Evolutionary conservation across 2,329 filamentous ascomycete species (phyloP).

Genomic region (Arachnomyces sp.): DNA sequence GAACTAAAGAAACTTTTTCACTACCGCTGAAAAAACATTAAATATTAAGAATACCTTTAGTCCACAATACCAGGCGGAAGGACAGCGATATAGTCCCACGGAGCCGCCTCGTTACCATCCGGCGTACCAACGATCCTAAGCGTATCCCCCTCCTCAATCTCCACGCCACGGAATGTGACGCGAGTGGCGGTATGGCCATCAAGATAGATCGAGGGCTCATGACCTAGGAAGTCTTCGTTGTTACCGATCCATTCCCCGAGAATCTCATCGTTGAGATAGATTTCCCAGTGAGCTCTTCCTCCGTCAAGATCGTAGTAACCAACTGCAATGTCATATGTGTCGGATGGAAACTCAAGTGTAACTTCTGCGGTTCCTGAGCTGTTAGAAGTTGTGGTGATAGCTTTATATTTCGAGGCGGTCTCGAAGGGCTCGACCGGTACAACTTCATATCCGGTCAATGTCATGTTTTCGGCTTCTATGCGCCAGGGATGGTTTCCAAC

Average conservation of each 20-base stretch:
- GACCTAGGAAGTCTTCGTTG: conserved; percentile 52
- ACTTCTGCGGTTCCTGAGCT: conserved; percentile 45
- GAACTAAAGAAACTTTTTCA: too few species aligned
- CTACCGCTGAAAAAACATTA: too few species aligned
- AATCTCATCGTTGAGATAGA: conserved; percentile 46
- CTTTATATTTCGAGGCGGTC: conserved; percentile 48
- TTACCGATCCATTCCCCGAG: conserved; percentile 56
- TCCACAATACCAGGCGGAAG: conserved; percentile 53
- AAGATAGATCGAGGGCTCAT: conserved; percentile 50
- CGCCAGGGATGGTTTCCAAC: conserved; percentile 57
- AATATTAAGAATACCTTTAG: conserved; percentile 23
- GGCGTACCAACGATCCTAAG: conserved; percentile 52
- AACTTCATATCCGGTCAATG: conserved; percentile 49
- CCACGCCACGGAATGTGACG: conserved; percentile 49
- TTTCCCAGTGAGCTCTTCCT: conserved; percentile 50
- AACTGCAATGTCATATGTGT: conserved; percentile 56
- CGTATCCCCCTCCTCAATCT: conserved; percentile 44
- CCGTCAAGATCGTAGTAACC: conserved; percentile 59
- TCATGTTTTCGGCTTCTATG: conserved; percentile 63
- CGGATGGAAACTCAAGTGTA: conserved; percentile 42
- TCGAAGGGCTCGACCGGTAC: conserved; percentile 53
- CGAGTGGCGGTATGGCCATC: conserved; percentile 60
- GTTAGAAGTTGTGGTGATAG: conserved; percentile 51
- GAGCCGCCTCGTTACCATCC: conserved; percentile 56
- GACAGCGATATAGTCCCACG: conserved; percentile 60